Conservation (phyloP, 768 basidiomycete species). For the Melanogaster broomeanus region DNA sequence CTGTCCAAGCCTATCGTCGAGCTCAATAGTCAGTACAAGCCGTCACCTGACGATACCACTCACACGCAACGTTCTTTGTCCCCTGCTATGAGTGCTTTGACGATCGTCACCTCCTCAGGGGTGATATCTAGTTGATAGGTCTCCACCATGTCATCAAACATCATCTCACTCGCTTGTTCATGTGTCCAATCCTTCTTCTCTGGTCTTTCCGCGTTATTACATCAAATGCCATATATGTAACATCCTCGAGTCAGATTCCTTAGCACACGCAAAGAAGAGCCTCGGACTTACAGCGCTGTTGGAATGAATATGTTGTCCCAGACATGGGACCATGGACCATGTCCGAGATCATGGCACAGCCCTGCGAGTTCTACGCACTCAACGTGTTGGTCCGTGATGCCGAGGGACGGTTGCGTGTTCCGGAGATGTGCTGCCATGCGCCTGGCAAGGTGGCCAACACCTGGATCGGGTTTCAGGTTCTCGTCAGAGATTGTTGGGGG, state of each 20-base stretch:
- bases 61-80: conserved; percentile 53
- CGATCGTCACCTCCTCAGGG: conserved; percentile 52
- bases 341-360: conserved; percentile 82
- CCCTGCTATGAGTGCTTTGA: conserved; percentile 81
- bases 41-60: conserved; percentile 18
- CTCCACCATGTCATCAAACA: conserved; percentile 70
- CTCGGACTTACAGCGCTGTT: conserved; percentile 51
- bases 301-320: conserved; percentile 81
- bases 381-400: conserved; percentile 71
- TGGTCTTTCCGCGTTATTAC: conserved; percentile 36
- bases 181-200: conserved; percentile 61
- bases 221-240: background rate
- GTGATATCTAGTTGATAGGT: conserved; percentile 54
- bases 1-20: conserved; percentile 22
- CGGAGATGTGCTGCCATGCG: conserved; percentile 60
- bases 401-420: conserved; percentile 57
- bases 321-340: conserved; percentile 86
- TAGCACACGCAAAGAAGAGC: background rate
- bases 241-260: background rate
- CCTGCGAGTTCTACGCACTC: conserved; percentile 80
- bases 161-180: conserved; percentile 79
- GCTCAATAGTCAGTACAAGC: background rate
- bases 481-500: background rate
- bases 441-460: conserved; percentile 74
- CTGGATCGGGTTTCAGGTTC: conserved; percentile 36